These are phyloP conservation scores for Simmondsia chinensis DNA, from an alignment of 148 eudicot genomes.

Conservation along the genomic window DNA sequence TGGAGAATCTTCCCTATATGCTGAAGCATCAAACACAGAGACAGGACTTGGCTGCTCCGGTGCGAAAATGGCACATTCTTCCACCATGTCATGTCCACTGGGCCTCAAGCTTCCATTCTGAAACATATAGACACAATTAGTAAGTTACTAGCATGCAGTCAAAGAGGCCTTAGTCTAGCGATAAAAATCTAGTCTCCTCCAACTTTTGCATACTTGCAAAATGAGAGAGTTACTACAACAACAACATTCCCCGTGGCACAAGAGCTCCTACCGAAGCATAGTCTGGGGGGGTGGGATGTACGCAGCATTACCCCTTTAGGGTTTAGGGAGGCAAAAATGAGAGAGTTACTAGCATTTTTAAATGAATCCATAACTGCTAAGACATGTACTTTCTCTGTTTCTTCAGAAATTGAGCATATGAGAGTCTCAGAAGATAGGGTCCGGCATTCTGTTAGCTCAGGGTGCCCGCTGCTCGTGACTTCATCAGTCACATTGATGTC, in stretches of 20 bases:
- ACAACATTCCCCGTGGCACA: too few relatives aligned
- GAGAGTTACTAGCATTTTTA: too few relatives aligned
- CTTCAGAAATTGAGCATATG: slow-evolving; percentile 14
- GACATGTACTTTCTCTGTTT: slow-evolving; percentile 31
- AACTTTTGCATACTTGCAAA: too few relatives aligned
- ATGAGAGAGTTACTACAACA: too few relatives aligned
- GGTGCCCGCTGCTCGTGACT: slow-evolving; percentile 17
- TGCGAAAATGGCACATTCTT: slow-evolving; percentile 22
- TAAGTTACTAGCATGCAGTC: neutral
- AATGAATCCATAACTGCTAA: too few relatives aligned
- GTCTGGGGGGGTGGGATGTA: too few relatives aligned
- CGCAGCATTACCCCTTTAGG: too few relatives aligned
- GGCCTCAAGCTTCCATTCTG: slow-evolving; percentile 36
- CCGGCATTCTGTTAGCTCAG: slow-evolving; percentile 21
- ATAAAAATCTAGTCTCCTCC: too few relatives aligned
- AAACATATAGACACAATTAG: slow-evolving; percentile 11
- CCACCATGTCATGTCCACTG: slow-evolving; percentile 27
- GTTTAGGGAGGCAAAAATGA: too few relatives aligned
- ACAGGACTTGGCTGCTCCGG: slow-evolving; percentile 80
- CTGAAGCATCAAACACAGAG: slow-evolving; percentile 65
- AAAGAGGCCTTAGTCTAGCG: too few relatives aligned
- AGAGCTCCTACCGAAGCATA: too few relatives aligned
- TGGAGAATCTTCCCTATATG: slow-evolving; percentile 44
- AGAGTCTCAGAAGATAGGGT: slow-evolving; percentile 22
- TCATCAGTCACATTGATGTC: slow-evolving; percentile 19